These are phyloP conservation scores for Colletotrichum agaves DNA, from an alignment of 2,329 filamentous ascomycete species.

Conservation along the genomic window DNA sequence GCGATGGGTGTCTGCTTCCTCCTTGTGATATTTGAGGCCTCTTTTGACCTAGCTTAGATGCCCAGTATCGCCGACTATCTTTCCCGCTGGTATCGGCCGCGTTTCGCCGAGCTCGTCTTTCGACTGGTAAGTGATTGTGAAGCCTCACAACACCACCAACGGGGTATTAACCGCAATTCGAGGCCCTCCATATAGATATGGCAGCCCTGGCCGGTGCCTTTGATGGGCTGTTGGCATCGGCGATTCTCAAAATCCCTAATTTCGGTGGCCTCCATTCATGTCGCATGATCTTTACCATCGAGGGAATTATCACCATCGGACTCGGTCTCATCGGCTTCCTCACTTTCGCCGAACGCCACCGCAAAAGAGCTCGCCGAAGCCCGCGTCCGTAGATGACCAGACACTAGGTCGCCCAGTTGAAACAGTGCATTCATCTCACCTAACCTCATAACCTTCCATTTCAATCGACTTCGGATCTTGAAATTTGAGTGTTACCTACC, in stretches of 20 bases:
- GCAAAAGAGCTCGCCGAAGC: conserved; percentile 72
- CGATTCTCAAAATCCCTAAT: conserved; percentile 66
- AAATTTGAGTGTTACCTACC: too few species aligned
- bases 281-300: conserved; percentile 80
- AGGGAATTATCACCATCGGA: conserved; percentile 68
- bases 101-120: conserved; percentile 72
- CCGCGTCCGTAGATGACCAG: conserved; percentile 54
- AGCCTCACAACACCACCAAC: too few species aligned
- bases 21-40: conserved; percentile 69
- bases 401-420: neutral
- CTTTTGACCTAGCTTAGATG: conserved; percentile 42
- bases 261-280: conserved; percentile 68
- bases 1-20: conserved; percentile 68
- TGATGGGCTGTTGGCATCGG: conserved; percentile 71
- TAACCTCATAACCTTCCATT: neutral
- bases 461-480: too few species aligned
- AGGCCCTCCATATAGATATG: conserved; percentile 72
- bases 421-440: neutral
- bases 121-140: conserved; percentile 50
- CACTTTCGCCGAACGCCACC: conserved; percentile 70
- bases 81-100: conserved; percentile 71
- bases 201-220: conserved; percentile 74
- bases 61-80: conserved; percentile 75
- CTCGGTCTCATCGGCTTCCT: conserved; percentile 68
- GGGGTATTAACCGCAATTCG: too few species aligned